Percentiles rank a stretch among this genome's conserved stretches.
phyloP scores from a whole-genome alignment of 2,329 filamentous ascomycete species.

The Aureobasidium mangrovei region DNA sequence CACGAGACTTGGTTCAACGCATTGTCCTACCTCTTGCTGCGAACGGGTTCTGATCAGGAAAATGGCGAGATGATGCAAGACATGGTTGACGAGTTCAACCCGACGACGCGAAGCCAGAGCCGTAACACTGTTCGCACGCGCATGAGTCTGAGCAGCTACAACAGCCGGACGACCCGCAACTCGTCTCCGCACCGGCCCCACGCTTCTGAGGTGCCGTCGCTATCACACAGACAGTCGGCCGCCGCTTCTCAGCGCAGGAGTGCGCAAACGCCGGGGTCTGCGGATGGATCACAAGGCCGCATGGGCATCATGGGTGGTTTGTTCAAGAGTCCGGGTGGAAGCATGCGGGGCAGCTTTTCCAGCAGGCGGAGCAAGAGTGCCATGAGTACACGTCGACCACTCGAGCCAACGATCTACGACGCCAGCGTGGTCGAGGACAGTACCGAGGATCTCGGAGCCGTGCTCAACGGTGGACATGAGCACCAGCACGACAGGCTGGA shows the following conservation, averaged over 20 bases:
- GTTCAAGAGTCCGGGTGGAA: conserved; percentile 30
- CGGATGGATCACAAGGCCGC: conserved; percentile 13
- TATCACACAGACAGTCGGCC: conserved; percentile 14
- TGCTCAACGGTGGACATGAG: conserved; percentile 61
- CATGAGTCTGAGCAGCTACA: conserved; percentile 32
- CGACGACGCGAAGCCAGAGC: conserved; percentile 45
- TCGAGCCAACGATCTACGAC: conserved; percentile 34
- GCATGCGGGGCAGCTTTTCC: conserved; percentile 40
- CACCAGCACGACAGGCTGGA: conserved; percentile 71
- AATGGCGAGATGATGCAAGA: conserved; percentile 48
- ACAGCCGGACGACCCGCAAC: conserved; percentile 48
- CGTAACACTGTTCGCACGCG: conserved; percentile 41
- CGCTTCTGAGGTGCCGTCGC: conserved; percentile 16
- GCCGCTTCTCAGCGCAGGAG: conserved; percentile 1
- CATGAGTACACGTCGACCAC: conserved; percentile 23
- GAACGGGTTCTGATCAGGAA: conserved; percentile 48
- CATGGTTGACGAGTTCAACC: conserved; percentile 73
- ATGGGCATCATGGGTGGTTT: conserved; percentile 35
- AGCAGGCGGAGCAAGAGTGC: conserved; percentile 34
- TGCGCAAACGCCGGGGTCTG: background rate
- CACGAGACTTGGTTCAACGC: conserved; percentile 99
- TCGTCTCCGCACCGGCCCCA: conserved; percentile 46
- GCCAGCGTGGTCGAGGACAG: conserved; percentile 57
- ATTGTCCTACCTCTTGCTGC: conserved; percentile 80
- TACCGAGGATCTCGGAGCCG: conserved; percentile 70